Evolutionary conservation across 495 filamentous ascomycete genomes (phyloP), one percentile per base, ranked within the genome.

Genomic region (Aspergillus conjunctus): DNA sequence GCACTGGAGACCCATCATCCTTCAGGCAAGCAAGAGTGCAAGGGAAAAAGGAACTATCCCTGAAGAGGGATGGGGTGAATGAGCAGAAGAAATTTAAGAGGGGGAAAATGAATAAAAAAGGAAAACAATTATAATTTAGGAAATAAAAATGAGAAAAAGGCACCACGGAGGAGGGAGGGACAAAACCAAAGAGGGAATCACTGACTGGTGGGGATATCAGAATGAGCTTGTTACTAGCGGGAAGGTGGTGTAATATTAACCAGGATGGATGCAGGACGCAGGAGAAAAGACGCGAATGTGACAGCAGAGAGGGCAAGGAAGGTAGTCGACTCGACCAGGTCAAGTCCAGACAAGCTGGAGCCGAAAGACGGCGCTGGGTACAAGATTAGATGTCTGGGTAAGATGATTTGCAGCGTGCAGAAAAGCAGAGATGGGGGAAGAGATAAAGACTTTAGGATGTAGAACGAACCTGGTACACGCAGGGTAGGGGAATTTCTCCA

Each of bases 191-290:
- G 60, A 61, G 66, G 55, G 53, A 61, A 33, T 44, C 50, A 61
- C 31, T 62, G 63, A 60, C 51, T 69, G 65, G 64, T 65, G 62
- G 67, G 60, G 64, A 66, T 66, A 65, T 67, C 65, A 71, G 64
- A 60, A 58, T 67, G 67, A 66, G 66, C 70, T 73, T 66, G 66
- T 73, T 67, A 72, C 67, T 75, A 73, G 72, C 68, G 70, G 71
- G 67, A 71, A 74, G 67, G 68, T 71, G 63, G 74, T 77, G 74
- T 77, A 76, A 77, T 76, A 69, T 71, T 64, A 69, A 69, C 74
- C 67, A 70, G 74, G 73, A 69, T 77, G 66, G 61, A 68, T 73
- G 72, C 73, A 77, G 72, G 67, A 73, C 63, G 65, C 67, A 69
- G 54, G 55, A 61, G 64, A 67, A 62, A 26, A 61, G 46, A 56